A percentile compares a stretch with the other conserved stretches of the same genome.
Conservation (phyloP, 2,329 filamentous ascomycete species). For the Cercospora berteroae region DNA sequence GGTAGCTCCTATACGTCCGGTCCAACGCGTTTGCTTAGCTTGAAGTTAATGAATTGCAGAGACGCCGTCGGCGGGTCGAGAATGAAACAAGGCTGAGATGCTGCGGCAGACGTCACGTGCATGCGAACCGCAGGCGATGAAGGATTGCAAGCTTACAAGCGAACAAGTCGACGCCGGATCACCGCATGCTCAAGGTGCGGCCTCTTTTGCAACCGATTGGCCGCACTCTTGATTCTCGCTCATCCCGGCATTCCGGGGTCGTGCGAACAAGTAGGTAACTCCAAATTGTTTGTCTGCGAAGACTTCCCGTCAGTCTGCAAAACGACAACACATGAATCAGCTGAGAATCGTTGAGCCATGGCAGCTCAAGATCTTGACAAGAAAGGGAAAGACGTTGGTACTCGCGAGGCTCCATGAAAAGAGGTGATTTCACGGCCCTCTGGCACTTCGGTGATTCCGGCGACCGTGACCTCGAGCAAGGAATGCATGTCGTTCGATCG, state of each 20-base stretch:
- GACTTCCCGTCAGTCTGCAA: background rate
- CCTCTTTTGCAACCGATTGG: background rate
- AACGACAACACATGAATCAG: background rate
- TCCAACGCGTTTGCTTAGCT: background rate
- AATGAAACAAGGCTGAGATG: background rate
- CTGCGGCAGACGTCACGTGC: background rate
- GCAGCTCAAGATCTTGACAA: background rate
- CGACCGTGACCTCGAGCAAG: background rate
- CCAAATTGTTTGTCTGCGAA: background rate
- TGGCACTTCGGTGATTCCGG: background rate
- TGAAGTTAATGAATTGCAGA: background rate
- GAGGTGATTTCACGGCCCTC: background rate
- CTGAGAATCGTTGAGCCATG: background rate
- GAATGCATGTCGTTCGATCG: background rate
- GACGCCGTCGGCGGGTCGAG: background rate
- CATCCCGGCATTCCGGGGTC: background rate
- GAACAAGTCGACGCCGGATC: background rate
- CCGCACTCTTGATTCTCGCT: background rate
- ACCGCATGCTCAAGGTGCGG: background rate
- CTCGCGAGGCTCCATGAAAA: background rate
- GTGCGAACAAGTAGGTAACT: background rate
- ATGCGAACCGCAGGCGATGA: background rate
- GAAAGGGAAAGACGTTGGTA: background rate
- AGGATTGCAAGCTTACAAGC: background rate
- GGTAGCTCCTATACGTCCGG: background rate